Evolutionary conservation across 2,329 filamentous ascomycete genomes (phyloP).

Genomic region (Diaporthe vaccinii): DNA sequence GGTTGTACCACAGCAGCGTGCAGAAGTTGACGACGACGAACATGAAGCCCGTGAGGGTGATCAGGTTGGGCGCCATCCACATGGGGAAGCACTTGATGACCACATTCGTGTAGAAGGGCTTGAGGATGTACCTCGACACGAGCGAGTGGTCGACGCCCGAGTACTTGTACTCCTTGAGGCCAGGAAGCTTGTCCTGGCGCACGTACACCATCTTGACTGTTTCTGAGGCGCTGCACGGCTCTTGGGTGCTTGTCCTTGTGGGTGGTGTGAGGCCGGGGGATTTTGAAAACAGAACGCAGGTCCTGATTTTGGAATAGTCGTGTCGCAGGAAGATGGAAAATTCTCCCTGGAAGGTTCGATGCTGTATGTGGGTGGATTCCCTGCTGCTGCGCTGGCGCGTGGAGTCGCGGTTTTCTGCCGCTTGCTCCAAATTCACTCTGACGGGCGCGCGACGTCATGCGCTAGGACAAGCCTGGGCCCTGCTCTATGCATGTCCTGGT

Average conservation of each 20-base stretch:
- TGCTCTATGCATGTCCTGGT: not conserved
- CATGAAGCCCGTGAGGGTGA: constrained; percentile 90
- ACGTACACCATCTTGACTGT: constrained; percentile 81
- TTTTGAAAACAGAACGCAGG: not conserved
- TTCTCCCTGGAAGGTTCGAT: constrained; percentile 14
- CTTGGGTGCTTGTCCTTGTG: not conserved
- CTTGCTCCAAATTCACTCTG: constrained; percentile 16
- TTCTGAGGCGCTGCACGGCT: not conserved
- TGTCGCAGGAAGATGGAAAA: constrained; percentile 1
- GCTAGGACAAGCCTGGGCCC: not conserved
- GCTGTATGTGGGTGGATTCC: constrained; percentile 21
- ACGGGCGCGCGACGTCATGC: constrained; percentile 24
- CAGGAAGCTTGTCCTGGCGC: constrained; percentile 88
- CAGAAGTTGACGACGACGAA: constrained; percentile 92
- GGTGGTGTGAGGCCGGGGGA: not conserved
- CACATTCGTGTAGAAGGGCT: constrained; percentile 96
- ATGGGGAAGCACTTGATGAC: constrained; percentile 96
- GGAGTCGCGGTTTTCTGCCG: constrained; percentile 21
- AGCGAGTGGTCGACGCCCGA: constrained; percentile 91
- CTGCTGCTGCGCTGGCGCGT: constrained; percentile 29
- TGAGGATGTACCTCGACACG: constrained; percentile 91
- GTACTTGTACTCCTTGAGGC: constrained; percentile 96
- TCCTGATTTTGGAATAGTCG: not conserved
- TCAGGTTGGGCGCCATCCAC: constrained; percentile 91
- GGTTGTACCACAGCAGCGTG: constrained; percentile 95